Conservation (phyloP, 2,329 filamentous ascomycete genomes). For the Mycosphaerella sp. region DNA sequence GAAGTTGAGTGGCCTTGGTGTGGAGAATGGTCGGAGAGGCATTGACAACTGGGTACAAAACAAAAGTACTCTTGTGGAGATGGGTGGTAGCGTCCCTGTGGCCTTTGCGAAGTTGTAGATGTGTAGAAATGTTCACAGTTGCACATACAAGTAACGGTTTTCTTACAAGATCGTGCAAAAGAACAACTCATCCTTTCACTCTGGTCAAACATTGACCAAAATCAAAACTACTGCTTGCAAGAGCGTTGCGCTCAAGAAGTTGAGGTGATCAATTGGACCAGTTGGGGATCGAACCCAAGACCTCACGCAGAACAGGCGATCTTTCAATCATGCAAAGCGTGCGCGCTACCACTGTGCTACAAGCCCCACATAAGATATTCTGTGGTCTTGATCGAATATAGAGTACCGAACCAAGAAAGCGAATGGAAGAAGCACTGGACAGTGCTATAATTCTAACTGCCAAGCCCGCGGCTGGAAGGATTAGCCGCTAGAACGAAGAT, state of each 20-base stretch:
- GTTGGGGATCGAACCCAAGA: constrained; percentile 10
- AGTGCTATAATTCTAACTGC: too few relatives aligned
- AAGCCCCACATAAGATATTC: constrained; percentile 2
- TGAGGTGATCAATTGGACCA: neutral
- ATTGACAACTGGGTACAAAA: constrained; percentile 78
- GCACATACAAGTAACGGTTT: neutral
- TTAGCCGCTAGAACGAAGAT: too few relatives aligned
- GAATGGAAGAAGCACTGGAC: too few relatives aligned
- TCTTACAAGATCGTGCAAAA: neutral
- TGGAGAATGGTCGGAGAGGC: constrained; percentile 77
- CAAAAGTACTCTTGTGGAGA: constrained; percentile 82
- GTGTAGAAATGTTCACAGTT: neutral
- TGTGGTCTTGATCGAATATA: too few relatives aligned
- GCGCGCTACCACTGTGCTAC: constrained; percentile 12
- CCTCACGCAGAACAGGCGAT: constrained; percentile 4
- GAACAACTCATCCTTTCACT: neutral
- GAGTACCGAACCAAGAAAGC: too few relatives aligned
- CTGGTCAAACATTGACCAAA: neutral
- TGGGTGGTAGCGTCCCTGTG: constrained; percentile 62
- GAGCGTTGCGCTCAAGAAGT: neutral
- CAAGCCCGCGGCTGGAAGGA: too few relatives aligned
- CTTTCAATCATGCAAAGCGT: constrained; percentile 4
- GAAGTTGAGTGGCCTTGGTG: constrained; percentile 82
- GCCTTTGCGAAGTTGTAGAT: constrained; percentile 50
- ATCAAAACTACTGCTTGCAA: neutral